These are phyloP conservation scores for Venturia asperata DNA, from an alignment of 2,329 filamentous ascomycete genomes.

Conservation along the genomic window DNA sequence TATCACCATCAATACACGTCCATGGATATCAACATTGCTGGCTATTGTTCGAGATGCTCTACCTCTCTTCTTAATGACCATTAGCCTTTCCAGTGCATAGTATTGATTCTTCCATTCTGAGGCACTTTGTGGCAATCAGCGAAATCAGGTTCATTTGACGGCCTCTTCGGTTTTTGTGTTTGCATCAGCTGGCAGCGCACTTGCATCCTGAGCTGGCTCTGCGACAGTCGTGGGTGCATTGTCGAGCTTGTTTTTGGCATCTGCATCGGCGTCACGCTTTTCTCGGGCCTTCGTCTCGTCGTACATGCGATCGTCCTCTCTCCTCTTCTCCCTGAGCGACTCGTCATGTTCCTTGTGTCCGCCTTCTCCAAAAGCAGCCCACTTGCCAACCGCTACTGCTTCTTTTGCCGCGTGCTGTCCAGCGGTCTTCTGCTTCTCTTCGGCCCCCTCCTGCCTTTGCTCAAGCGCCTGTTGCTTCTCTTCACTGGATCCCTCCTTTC, in stretches of 20 bases:
- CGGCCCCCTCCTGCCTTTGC: background rate
- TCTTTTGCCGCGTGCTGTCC: background rate
- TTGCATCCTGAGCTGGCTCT: background rate
- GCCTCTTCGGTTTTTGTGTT: background rate
- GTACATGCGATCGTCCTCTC: background rate
- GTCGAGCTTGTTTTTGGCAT: background rate
- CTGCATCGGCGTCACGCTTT: background rate
- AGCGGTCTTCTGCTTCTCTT: background rate
- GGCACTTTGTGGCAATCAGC: background rate
- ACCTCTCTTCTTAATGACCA: background rate
- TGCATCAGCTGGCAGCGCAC: background rate
- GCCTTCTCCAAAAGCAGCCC: background rate
- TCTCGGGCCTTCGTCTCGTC: background rate
- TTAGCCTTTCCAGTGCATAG: background rate
- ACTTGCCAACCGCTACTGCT: background rate
- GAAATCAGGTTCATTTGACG: background rate
- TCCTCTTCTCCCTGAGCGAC: background rate
- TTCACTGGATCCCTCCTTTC: background rate
- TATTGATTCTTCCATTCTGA: background rate
- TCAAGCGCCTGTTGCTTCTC: constrained; percentile 3
- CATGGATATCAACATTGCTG: too few relatives aligned
- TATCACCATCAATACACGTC: too few relatives aligned
- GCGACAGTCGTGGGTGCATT: background rate
- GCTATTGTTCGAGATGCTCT: background rate
- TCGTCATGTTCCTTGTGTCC: background rate